Base-by-base conservation (phyloP, 768 basidiomycete genomes). In the Hygrophoropsis aurantiaca region DNA sequence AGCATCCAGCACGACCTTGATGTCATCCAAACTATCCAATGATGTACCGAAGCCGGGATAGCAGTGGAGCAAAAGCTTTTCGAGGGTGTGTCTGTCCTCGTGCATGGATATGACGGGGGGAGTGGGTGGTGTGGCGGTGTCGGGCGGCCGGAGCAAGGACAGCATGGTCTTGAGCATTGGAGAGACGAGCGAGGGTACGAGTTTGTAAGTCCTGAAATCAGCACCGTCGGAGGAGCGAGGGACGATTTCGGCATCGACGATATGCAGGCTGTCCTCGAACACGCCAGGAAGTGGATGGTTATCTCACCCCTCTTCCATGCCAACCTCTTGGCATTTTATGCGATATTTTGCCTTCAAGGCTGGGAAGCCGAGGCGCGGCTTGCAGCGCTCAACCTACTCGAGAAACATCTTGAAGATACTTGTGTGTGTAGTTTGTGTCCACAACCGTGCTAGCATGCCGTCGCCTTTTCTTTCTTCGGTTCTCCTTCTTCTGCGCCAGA, bases 111-210 rank as follows among this genome's bases (percentile, higher is more conserved):
- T 19, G 37, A 27, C 35, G 36, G 16, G 15, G 15, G 8, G 24
- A 26, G 7, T 6, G 27, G 3, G 47, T 37, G 18, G 7, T 11
- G 1, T 9, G 1, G 23, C 21, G 13, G 27, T 13, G 35, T 42
- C 24, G 5, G 24, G 16, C 1, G 73, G 64, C 37, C 54, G 55
- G 11, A 75, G 76, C 21, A 79, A 60, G 11, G 71, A 61, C 49
- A 81, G 73, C 61, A 78, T 73, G 47, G 65, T 64, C 20, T 66
- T 63, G 55, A 82, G 81, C 48, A 82, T 69, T 4, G 74, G 67
- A 2, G 80, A 82, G 0, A 74, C 68, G 10, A 77, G 57, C 6
- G 74, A 67, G 9, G 81, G 67, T n/a, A n/a, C n/a, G n/a, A n/a
- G n/a, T n/a, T n/a, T n/a, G n/a, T n/a, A n/a, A n/a, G n/a, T n/a